Evolutionary conservation across 75 land plant species (phyloP).

Genomic region (Larix kaempferi): DNA sequence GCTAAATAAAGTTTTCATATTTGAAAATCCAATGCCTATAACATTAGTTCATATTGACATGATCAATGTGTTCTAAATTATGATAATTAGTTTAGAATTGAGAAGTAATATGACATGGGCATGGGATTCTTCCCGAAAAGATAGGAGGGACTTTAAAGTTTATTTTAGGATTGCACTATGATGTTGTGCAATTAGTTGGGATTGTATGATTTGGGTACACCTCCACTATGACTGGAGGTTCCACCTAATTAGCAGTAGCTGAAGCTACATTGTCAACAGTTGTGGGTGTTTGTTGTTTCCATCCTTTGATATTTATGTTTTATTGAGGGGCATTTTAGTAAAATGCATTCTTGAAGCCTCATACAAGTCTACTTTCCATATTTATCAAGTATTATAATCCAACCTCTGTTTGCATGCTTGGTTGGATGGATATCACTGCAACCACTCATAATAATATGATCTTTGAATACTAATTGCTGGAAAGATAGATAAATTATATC

Average conservation of each 20-base stretch:
- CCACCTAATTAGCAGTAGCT: neutral
- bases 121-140: conserved; percentile 3
- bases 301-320: too few species aligned
- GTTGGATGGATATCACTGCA: neutral
- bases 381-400: neutral
- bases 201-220: neutral
- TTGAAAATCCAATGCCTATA: too few species aligned
- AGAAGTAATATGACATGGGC: neutral
- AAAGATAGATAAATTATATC: neutral
- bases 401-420: neutral
- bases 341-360: too few species aligned
- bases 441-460: neutral
- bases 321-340: too few species aligned
- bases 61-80: too few species aligned
- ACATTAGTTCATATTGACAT: too few species aligned
- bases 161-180: neutral
- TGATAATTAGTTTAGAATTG: neutral
- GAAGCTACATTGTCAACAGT: too few species aligned
- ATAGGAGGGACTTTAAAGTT: neutral
- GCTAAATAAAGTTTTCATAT: too few species aligned
- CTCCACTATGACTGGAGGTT: conserved; percentile 5
- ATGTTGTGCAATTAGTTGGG: neutral
- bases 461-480: neutral
- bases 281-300: too few species aligned
- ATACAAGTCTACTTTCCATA: too few species aligned